Evolutionary conservation across 116 monocot genomes (phyloP).

Genomic region (Cymodocea nodosa): DNA sequence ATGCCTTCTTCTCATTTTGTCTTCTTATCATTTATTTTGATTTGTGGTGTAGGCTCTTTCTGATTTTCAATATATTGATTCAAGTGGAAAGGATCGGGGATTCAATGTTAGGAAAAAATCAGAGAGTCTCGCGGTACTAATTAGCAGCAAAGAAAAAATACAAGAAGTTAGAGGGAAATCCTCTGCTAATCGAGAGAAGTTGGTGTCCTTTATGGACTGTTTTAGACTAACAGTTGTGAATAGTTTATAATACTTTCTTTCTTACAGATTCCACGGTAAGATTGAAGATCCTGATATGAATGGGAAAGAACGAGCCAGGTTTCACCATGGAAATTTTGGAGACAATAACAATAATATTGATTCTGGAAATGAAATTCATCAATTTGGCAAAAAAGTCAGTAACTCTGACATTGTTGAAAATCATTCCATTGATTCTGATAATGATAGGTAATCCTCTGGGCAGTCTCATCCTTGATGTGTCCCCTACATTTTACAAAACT

Average conservation of each 20-base stretch:
- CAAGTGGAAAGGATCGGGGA: conserved; percentile 80
- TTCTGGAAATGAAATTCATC: conserved; percentile 34
- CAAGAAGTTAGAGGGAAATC: conserved; percentile 72
- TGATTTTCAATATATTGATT: conserved; percentile 87
- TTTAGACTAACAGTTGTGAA: neutral
- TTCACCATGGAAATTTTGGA: conserved; percentile 17
- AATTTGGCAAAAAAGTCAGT: conserved; percentile 34
- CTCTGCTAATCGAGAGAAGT: conserved; percentile 63
- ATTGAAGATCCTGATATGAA: conserved; percentile 45
- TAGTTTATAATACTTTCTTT: neutral
- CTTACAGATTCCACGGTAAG: conserved; percentile 21
- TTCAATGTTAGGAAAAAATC: conserved; percentile 81
- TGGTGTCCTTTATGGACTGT: conserved; percentile 8
- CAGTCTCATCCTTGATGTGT: conserved; percentile 8
- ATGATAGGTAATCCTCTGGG: conserved; percentile 55
- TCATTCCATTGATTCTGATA: conserved; percentile 45
- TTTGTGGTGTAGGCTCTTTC: conserved; percentile 40
- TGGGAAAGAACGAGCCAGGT: conserved; percentile 52
- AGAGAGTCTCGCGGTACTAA: conserved; percentile 64
- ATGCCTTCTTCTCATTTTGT: neutral
- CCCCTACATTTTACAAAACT: too few relatives aligned
- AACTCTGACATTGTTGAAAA: conserved; percentile 43
- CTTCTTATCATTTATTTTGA: neutral
- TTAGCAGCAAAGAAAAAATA: conserved; percentile 79
- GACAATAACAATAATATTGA: conserved; percentile 44